These are phyloP conservation scores for Acacia melanoxylon DNA, from an alignment of 306 rosid genomes.

Conservation along the genomic window DNA sequence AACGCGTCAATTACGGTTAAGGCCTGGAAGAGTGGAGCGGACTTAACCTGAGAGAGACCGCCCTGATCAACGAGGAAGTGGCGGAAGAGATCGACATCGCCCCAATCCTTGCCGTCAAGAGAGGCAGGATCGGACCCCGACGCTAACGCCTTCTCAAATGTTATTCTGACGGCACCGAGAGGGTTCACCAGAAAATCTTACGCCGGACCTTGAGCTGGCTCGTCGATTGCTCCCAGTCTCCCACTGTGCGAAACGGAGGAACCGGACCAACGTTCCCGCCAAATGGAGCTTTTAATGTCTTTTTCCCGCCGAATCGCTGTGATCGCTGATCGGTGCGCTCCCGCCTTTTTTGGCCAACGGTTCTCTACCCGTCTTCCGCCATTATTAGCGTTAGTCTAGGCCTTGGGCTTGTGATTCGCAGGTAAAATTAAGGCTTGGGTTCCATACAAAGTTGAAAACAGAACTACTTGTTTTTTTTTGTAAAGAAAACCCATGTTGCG, in stretches of 20 bases:
- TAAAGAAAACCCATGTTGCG: too few relatives aligned
- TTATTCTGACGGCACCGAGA: conserved; percentile 75
- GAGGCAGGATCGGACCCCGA: conserved; percentile 64
- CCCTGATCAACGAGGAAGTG: conserved; percentile 59
- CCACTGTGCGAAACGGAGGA: conserved; percentile 1
- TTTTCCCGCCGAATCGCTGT: conserved; percentile 62
- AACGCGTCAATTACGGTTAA: neutral
- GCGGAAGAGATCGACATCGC: conserved; percentile 68
- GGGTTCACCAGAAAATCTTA: conserved; percentile 82
- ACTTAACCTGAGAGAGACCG: conserved; percentile 60
- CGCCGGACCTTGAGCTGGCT: conserved; percentile 48
- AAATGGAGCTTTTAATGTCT: neutral
- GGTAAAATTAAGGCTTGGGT: neutral
- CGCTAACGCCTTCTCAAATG: conserved; percentile 67
- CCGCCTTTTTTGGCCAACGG: conserved; percentile 42
- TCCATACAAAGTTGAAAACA: neutral
- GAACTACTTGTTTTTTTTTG: neutral
- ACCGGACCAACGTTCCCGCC: conserved; percentile 14
- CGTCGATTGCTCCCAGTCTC: neutral
- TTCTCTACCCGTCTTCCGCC: neutral
- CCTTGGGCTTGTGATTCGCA: neutral
- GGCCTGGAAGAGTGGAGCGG: neutral
- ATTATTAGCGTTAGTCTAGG: neutral
- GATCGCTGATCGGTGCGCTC: conserved; percentile 17
- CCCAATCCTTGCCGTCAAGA: conserved; percentile 72